Evolutionary conservation across 2,329 filamentous ascomycete genomes (phyloP).

Genomic region (Hortaea werneckii): DNA sequence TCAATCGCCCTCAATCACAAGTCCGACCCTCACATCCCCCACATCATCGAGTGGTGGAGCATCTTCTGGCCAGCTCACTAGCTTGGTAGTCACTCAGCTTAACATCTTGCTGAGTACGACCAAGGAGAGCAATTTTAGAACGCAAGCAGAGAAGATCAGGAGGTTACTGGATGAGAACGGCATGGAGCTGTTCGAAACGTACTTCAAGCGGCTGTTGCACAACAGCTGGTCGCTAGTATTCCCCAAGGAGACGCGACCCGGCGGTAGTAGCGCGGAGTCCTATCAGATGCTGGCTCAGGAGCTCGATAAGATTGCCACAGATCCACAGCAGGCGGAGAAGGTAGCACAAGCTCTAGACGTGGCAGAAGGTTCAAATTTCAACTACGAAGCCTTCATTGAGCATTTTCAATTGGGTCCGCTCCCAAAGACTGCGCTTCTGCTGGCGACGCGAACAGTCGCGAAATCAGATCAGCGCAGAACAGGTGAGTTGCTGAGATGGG

Average conservation of each 20-base stretch:
- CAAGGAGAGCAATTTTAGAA: constrained; percentile 95
- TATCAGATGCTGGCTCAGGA: constrained; percentile 75
- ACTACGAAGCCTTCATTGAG: constrained; percentile 88
- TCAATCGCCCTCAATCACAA: constrained; percentile 50
- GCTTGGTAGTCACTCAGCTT: constrained; percentile 91
- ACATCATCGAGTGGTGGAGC: constrained; percentile 41
- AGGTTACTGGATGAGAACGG: constrained; percentile 97
- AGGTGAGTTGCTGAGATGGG: constrained; percentile 43
- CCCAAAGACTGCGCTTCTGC: constrained; percentile 74
- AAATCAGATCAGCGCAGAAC: constrained; percentile 79
- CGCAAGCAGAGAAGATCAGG: constrained; percentile 80
- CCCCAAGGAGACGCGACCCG: constrained; percentile 56
- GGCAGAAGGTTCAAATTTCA: constrained; percentile 92
- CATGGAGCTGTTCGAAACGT: constrained; percentile 97
- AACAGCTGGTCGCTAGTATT: constrained; percentile 90
- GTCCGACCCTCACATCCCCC: constrained; percentile 42
- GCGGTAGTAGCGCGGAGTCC: constrained; percentile 59
- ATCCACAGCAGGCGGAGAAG: constrained; percentile 73
- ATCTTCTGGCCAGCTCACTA: constrained; percentile 51
- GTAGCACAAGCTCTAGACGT: constrained; percentile 91
- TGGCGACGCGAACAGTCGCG: constrained; percentile 77
- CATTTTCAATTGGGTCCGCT: constrained; percentile 90
- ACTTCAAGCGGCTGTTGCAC: constrained; percentile 84
- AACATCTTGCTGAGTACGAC: constrained; percentile 89
- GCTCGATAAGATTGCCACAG: constrained; percentile 73